Evolutionary conservation across 768 basidiomycete genomes (phyloP), one percentile per base, ranked within the genome.

Genomic region (Hydnum rufescens): DNA sequence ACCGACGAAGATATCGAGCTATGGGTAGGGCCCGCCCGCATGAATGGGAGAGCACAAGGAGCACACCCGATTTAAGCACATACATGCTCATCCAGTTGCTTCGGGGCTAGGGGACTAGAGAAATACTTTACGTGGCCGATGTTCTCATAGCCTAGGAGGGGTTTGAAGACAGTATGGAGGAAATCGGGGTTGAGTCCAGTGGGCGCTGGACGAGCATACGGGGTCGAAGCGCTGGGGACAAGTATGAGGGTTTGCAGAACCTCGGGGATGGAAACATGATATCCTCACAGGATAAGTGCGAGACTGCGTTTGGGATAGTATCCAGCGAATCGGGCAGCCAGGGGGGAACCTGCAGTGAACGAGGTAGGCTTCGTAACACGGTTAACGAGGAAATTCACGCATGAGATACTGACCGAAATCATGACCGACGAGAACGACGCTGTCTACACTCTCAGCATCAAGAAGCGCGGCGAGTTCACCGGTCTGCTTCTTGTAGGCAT

Each of bases 401-500:
- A 16, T 8, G 26, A 26, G 44, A 16, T 28, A 47, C 44, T 47
- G 66, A 4, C 85, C 85, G 82, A 83, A 87, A 59, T 88, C 85
- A 58, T 87, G 85, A 0, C 82, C 85, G 53, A 85, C 69, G 53
- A 85, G 64, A 5, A 82, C 69, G 2, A 58, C 56, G 22, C 46
- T 52, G 18, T 44, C 26, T 28, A 59, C 34, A 13, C 44, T 25
- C 71, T 53, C 32, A 13, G 26, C 34, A 25, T 83, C 80, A 28
- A 86, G 64, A 23, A 85, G 64, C 2, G 77, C 78, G 18, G 71
- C 73, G 26, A 85, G 68, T 60, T 86, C 82, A 42, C 68, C 68
- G 51, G 71, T 73, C 1, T 80, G 67, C 32, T 64, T 71, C 62
- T 77, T 77, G 3, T 73, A 74, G 4, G 78, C 69, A 60, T 82